Conservation (phyloP, 2,329 filamentous ascomycete genomes). For the Venturia carpophila region DNA sequence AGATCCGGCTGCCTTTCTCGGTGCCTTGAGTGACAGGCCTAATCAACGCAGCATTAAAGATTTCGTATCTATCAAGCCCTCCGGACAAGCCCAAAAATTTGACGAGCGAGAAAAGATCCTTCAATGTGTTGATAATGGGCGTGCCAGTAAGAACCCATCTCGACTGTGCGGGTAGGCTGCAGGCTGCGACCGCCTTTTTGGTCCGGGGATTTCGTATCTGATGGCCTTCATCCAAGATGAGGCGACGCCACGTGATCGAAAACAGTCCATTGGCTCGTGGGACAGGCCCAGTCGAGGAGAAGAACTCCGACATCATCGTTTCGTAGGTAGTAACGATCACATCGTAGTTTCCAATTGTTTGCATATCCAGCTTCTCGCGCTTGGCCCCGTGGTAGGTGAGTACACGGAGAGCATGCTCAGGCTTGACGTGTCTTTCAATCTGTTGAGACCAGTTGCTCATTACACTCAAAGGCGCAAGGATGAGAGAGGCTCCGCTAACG, state of each 20-base stretch:
- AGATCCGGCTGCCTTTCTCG: conserved; percentile 51
- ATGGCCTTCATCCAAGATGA: conserved; percentile 80
- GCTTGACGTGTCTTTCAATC: conserved; percentile 61
- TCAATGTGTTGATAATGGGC: conserved; percentile 74
- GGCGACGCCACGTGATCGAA: conserved; percentile 64
- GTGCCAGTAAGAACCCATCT: conserved; percentile 58
- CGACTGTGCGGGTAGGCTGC: conserved; percentile 58
- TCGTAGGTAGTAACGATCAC: conserved; percentile 82
- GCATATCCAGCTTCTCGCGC: conserved; percentile 41
- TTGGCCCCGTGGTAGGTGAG: conserved; percentile 65
- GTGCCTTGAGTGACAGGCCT: conserved; percentile 57
- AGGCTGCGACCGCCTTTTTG: conserved; percentile 62
- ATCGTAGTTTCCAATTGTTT: conserved; percentile 58
- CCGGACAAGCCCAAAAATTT: conserved; percentile 70
- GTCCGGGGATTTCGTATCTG: conserved; percentile 70
- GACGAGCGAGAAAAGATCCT: conserved; percentile 71
- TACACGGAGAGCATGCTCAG: conserved; percentile 55
- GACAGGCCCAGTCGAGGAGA: conserved; percentile 27
- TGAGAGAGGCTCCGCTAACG: conserved; percentile 54
- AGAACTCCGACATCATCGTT: conserved; percentile 61
- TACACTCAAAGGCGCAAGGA: conserved; percentile 73
- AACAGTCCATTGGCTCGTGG: conserved; percentile 44
- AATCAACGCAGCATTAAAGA: conserved; percentile 67
- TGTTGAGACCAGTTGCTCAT: conserved; percentile 89
- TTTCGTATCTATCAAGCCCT: conserved; percentile 61